Evolutionary conservation across 2,329 filamentous ascomycete genomes (phyloP), one percentile per base, ranked within the genome.

Genomic region (Periconia sp.): DNA sequence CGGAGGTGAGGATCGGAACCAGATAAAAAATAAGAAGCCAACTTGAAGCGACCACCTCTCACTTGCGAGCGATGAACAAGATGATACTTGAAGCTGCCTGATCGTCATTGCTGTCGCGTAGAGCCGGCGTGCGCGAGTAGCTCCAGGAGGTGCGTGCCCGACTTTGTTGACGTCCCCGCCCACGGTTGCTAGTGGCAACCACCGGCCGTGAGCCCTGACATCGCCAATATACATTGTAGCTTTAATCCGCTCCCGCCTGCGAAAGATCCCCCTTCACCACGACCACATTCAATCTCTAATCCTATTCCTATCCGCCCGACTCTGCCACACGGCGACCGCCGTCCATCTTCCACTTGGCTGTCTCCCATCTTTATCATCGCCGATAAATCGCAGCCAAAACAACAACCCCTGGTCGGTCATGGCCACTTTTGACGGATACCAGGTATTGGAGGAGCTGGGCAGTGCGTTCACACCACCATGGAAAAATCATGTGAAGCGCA

Each of bases 381-480:
- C 53, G 60, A 54, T 53, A 54, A 46, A 46, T 43, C 47, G 47
- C 49, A 49, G 17, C 47, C 45, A 55, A 35, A 27, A 47, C 50
- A 54, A 59, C 61, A 57, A 48, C 51, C 45, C 55, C 55, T 31
- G 18, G 15, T 61, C 58, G 23, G 82, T 80, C 62, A 87, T 95
- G 80, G 90, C 92, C 33, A 37, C 33, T 11, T 37, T 37, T 66
- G 87, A 87, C 69, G 88, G 90, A 72, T 99, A 96, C 76, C 90
- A 96, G 77, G 90, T 97, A 73, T 83, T 97, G 68, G 93, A 97
- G 81, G 94, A 97, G 80, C 83, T 97, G 68, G 93, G 93, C 69
- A 92, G 92, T 95, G 8, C 23, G 23, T 27, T 27, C 23, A 80
- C 79, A 90, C 23, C 23, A 68, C 27, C 51, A 14, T 6, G 35